Percentiles rank a stretch among this genome's conserved stretches.
Conservation (phyloP, 163 green algal genomes). For the Chloromonas sp. region DNA sequence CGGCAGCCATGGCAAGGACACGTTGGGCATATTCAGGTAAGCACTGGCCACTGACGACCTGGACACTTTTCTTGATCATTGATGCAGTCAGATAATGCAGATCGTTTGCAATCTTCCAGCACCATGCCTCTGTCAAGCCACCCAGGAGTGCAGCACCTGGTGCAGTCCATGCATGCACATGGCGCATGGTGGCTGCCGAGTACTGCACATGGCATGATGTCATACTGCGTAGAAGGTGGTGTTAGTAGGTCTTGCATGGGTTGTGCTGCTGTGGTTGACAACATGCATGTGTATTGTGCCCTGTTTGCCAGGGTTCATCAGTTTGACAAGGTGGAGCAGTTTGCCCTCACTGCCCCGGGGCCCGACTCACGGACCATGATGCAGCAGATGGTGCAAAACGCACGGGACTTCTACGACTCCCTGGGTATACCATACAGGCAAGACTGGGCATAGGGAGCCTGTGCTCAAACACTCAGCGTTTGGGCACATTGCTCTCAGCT, state of each 20-base stretch:
- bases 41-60: background rate
- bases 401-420: constrained; percentile 6
- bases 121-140: too few species aligned
- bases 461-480: background rate
- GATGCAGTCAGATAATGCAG: too few species aligned
- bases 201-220: too few species aligned
- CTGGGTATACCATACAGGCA: constrained; percentile 9
- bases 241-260: too few species aligned
- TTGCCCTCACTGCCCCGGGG: constrained; percentile 61
- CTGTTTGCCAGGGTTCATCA: constrained; percentile 69
- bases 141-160: too few species aligned
- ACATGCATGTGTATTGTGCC: background rate
- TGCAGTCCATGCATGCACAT: too few species aligned
- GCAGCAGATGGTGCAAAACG: constrained; percentile 8
- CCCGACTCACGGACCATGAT: background rate
- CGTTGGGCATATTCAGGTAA: constrained; percentile 84
- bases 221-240: too few species aligned
- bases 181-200: too few species aligned
- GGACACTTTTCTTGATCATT: too few species aligned
- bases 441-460: background rate
- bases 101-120: too few species aligned
- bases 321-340: constrained; percentile 96
- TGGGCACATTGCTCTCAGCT: background rate
- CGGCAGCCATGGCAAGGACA: constrained; percentile 80
- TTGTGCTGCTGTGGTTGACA: background rate